Conservation (phyloP, 768 basidiomycete species). For the Hypsizygus marmoreus region DNA sequence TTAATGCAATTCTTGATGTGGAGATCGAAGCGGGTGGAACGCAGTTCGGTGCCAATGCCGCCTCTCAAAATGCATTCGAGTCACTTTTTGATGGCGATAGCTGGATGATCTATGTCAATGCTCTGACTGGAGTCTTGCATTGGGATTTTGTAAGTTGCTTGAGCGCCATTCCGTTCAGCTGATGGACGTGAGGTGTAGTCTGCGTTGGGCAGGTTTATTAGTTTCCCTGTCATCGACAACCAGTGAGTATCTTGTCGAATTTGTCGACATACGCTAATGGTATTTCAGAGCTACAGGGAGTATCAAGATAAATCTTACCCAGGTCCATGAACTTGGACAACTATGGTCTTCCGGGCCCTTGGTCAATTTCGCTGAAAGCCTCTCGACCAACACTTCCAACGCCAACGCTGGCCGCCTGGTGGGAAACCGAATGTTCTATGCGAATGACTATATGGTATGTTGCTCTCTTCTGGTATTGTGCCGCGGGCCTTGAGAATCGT, state of each 20-base stretch:
- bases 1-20: conserved; percentile 62
- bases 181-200: no score
- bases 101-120: conserved; percentile 74
- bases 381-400: conserved; percentile 34
- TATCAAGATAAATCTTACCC: conserved; percentile 57
- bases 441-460: conserved; percentile 67
- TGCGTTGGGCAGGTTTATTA: conserved; percentile 16
- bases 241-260: conserved; percentile 28
- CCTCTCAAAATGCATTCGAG: conserved; percentile 49
- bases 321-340: conserved; percentile 50
- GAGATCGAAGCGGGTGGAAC: conserved; percentile 65
- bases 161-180: no score
- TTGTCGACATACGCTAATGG: not conserved
- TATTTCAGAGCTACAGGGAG: conserved; percentile 52
- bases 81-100: conserved; percentile 58
- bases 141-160: conserved; percentile 62
- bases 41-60: conserved; percentile 47
- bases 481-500: no score
- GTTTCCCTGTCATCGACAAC: conserved; percentile 28
- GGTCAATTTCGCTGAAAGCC: conserved; percentile 36
- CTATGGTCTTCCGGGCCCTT: conserved; percentile 51
- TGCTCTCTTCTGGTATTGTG: no score
- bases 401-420: conserved; percentile 55
- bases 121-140: conserved; percentile 54
- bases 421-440: conserved; percentile 66